Conservation (phyloP, 2,329 filamentous ascomycete species). For the Remersonia thermophila region DNA sequence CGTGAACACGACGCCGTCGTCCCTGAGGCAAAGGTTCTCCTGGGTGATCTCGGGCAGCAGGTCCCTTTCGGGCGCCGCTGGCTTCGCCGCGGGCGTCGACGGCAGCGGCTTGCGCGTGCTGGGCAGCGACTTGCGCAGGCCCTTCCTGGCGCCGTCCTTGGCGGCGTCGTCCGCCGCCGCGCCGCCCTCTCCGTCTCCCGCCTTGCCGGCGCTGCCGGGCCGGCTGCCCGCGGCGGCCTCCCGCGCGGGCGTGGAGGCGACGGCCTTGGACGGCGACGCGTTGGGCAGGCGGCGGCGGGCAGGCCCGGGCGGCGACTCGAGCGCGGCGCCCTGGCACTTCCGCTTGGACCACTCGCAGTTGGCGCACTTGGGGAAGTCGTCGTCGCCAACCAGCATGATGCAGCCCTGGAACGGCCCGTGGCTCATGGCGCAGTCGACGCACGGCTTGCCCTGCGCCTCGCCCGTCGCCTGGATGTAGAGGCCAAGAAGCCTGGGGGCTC, state of each 20-base stretch:
- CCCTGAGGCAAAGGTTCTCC: constrained; percentile 31
- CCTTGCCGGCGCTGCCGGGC: no score
- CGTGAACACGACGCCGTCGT: constrained; percentile 38
- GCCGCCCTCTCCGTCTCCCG: no score
- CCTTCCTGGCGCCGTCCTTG: constrained; percentile 3
- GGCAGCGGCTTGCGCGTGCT: constrained; percentile 8
- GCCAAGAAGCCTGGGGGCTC: constrained; percentile 34
- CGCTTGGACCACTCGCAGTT: constrained; percentile 39
- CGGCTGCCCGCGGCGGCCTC: no score
- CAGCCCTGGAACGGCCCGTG: constrained; percentile 34
- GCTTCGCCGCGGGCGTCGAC: constrained; percentile 7
- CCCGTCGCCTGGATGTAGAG: constrained; percentile 40
- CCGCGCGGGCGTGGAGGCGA: background rate
- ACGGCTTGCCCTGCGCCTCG: constrained; percentile 27
- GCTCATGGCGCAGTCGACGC: constrained; percentile 29
- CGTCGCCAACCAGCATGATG: constrained; percentile 27
- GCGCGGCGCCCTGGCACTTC: constrained; percentile 17
- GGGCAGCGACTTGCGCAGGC: constrained; percentile 11
- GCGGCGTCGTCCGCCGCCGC: background rate
- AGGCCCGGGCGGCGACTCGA: constrained; percentile 1
- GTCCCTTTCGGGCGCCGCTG: constrained; percentile 5
- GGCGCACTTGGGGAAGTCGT: constrained; percentile 34
- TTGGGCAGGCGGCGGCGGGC: background rate
- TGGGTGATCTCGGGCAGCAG: constrained; percentile 31
- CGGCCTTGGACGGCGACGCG: constrained; percentile 1